Conservation (phyloP, 2,329 filamentous ascomycete species). For the Claviceps africana region DNA sequence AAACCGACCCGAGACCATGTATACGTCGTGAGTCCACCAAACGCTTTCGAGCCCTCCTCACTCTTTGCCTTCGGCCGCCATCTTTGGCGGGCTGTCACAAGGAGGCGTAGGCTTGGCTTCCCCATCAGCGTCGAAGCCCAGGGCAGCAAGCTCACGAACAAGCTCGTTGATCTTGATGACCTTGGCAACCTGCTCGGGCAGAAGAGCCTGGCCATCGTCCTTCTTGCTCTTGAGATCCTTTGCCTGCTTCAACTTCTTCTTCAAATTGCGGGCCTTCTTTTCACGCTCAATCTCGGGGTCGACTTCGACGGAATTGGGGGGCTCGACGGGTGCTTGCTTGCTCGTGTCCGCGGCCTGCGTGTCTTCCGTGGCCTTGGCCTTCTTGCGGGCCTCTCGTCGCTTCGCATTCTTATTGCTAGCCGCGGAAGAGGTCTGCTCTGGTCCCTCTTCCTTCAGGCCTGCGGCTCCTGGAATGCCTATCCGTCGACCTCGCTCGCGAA, state of each 20-base stretch:
- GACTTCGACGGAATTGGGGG: constrained; percentile 26
- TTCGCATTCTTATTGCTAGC: constrained; percentile 79
- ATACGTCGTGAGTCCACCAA: background rate
- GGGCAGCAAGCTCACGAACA: constrained; percentile 67
- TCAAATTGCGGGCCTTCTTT: constrained; percentile 82
- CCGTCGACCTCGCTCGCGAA: constrained; percentile 58
- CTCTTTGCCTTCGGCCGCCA: background rate
- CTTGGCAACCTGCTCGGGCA: constrained; percentile 94
- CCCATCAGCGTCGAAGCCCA: constrained; percentile 73
- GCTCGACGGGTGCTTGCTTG: constrained; percentile 9
- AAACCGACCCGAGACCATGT: background rate
- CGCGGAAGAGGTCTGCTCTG: constrained; percentile 32
- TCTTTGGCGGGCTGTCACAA: background rate
- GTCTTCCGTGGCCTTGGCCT: constrained; percentile 41
- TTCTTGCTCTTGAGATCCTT: constrained; percentile 84
- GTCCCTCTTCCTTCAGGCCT: constrained; percentile 35
- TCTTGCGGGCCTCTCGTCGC: constrained; percentile 41
- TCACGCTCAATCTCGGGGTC: constrained; percentile 69
- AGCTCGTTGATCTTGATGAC: constrained; percentile 95
- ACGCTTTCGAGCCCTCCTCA: background rate
- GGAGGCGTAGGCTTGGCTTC: constrained; percentile 32
- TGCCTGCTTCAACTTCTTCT: constrained; percentile 91
- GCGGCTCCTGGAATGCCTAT: constrained; percentile 58
- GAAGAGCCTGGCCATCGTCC: constrained; percentile 64
- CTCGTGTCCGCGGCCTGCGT: constrained; percentile 46